Conservation (phyloP, 805 yeast genomes). For the Cyberlindnera americana region DNA sequence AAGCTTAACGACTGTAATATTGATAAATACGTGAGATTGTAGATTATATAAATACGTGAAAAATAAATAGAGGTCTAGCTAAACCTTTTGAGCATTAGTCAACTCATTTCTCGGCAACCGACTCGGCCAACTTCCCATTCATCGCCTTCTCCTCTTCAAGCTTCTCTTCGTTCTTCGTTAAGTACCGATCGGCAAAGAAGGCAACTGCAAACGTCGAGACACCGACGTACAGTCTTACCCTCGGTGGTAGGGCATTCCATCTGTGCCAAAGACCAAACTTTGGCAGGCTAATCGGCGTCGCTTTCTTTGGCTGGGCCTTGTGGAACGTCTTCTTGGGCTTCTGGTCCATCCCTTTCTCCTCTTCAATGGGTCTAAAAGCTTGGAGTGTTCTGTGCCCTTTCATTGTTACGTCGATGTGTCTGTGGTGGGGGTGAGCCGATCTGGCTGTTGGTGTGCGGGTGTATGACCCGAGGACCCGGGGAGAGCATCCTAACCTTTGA, state of each 20-base stretch:
- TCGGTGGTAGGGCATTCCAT: conserved; percentile 25
- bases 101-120: neutral
- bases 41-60: no score
- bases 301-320: conserved; percentile 13
- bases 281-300: no score
- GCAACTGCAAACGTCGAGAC: conserved; percentile 29
- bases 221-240: conserved; percentile 27
- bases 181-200: conserved; percentile 22
- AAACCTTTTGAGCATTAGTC: no score
- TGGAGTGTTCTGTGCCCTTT: no score
- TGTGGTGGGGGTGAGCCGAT: no score
- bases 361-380: no score
- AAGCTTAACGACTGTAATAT: conserved; percentile 1
- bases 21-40: neutral
- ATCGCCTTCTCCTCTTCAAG: conserved; percentile 17
- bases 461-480: no score
- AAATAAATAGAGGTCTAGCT: neutral
- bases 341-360: no score
- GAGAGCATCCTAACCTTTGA: no score
- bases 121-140: neutral
- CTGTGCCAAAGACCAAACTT: conserved; percentile 13
- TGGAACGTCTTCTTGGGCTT: conserved; percentile 20
- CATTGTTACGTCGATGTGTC: no score
- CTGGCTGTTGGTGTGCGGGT: no score
- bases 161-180: conserved; percentile 18